Conservation (phyloP, 2,329 filamentous ascomycete genomes). For the Curvularia spicifera region DNA sequence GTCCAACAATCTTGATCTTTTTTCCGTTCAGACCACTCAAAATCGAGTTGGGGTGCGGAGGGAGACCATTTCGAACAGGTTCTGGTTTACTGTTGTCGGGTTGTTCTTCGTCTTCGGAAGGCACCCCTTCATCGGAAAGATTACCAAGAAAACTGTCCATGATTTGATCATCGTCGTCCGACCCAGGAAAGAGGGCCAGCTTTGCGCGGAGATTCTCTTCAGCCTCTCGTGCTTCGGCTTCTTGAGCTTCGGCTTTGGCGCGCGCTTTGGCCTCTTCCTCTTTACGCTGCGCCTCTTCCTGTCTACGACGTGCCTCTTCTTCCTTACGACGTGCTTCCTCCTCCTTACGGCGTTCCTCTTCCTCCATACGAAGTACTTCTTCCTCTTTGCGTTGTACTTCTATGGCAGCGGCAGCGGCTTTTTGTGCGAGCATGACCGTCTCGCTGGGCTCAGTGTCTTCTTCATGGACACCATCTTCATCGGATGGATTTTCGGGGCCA, state of each 20-base stretch:
- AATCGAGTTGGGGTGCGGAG: constrained; percentile 36
- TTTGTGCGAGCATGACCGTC: constrained; percentile 34
- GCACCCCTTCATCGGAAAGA: constrained; percentile 32
- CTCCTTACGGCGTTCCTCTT: too few relatives aligned
- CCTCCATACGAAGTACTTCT: too few relatives aligned
- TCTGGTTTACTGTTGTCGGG: constrained; percentile 9
- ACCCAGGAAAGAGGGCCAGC: constrained; percentile 42
- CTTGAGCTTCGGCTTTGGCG: constrained; percentile 31
- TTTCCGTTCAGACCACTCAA: constrained; percentile 41
- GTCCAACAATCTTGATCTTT: constrained; percentile 46
- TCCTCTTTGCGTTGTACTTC: too few relatives aligned
- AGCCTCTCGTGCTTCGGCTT: constrained; percentile 25
- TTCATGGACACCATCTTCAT: constrained; percentile 38
- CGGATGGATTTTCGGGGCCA: constrained; percentile 35
- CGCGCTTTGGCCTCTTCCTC: constrained; percentile 31
- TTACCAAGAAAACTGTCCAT: constrained; percentile 39
- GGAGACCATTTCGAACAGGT: constrained; percentile 19
- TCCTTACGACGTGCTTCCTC: too few relatives aligned
- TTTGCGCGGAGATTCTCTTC: constrained; percentile 47
- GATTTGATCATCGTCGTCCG: constrained; percentile 31
- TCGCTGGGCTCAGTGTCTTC: constrained; percentile 39
- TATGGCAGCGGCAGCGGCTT: constrained; percentile 30
- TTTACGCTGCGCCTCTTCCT: constrained; percentile 15
- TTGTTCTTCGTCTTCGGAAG: constrained; percentile 14
- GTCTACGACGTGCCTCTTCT: constrained; percentile 20